Base-by-base conservation (phyloP, 2,329 filamentous ascomycete genomes). In the Exophiala spinifera region DNA sequence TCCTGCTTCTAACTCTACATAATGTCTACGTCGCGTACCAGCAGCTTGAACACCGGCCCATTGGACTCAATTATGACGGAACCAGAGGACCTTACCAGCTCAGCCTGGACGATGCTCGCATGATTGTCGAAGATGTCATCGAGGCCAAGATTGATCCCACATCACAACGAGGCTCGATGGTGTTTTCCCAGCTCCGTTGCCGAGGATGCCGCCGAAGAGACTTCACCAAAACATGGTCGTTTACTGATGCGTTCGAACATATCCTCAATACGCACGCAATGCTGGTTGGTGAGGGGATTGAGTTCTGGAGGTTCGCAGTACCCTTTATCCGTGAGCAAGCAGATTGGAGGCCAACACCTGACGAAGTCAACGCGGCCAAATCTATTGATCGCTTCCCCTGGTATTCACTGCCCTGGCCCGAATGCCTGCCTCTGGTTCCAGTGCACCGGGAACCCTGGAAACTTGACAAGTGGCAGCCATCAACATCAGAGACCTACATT, bases 371-470 rank as follows among this genome's bases (percentile, higher is more conserved):
- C 17, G 39, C 45, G 2, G 28, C 21, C n/a, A 25, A 43, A 14
- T 17, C 51, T 42, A 46, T 31, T 46, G 53, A 51, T 47, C 49
- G 39, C 19, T 66, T 66, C 36, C 64, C 63, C 13, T 69, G 66
- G 66, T 64, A 61, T 49, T 61, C 56, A 3, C 56, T 66, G 14
- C 54, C 61, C 14, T 71, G 69, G 68, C 64, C 68, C 13, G 51
- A 55, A 28, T 68, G 65, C 46, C 53, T 71, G 4, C 69, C 69
- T 2, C 61, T 67, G 11, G 59, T 68, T 6, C 65, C 68, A 4
- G 45, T 40, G 3, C 65, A 70, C 54, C 65, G 66, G 19, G 57
- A 63, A 13, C 46, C 63, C 3, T 63, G 56, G 8, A 36, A 53
- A 15, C 34, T 54, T 21, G 61, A 59, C 15, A 34, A 55, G 13